A percentile compares a stretch with the other conserved stretches of the same genome.
phyloP scores from a whole-genome alignment of 2,329 filamentous ascomycete species.

The Apiospora hydei region DNA sequence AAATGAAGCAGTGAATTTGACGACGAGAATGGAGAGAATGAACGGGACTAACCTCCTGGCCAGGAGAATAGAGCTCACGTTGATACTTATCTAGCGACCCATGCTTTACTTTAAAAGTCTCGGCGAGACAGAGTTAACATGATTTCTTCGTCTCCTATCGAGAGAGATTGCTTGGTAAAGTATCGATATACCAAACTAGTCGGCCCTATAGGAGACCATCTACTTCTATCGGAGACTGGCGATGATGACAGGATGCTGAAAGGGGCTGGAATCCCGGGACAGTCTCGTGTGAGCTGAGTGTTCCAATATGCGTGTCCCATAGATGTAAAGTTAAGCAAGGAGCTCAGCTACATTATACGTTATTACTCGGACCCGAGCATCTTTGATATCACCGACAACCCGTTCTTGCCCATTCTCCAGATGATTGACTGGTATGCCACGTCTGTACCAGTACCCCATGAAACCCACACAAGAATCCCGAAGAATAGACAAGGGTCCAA shows the following conservation, averaged over 20 bases:
- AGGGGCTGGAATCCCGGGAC: too few relatives aligned
- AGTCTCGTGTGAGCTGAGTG: not conserved
- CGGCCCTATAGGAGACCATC: not conserved
- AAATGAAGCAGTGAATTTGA: too few relatives aligned
- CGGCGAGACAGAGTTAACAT: not conserved
- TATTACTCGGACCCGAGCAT: not conserved
- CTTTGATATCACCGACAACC: not conserved
- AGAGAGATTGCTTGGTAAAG: not conserved
- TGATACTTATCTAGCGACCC: too few relatives aligned
- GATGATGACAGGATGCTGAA: not conserved
- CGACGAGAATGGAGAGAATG: too few relatives aligned
- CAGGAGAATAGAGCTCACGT: too few relatives aligned
- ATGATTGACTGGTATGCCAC: too few relatives aligned
- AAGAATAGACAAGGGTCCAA: not conserved
- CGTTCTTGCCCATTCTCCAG: not conserved
- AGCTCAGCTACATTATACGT: not conserved
- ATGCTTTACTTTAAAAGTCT: not conserved
- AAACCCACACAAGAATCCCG: not conserved
- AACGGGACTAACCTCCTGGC: too few relatives aligned
- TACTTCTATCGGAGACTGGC: too few relatives aligned
- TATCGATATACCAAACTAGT: not conserved
- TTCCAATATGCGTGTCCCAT: not conserved
- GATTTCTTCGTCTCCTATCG: not conserved
- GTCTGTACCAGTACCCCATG: not conserved
- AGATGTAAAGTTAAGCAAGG: not conserved